These are phyloP conservation scores for Corchorus olitorius DNA, from an alignment of 345 rosid genomes.

Conservation along the genomic window DNA sequence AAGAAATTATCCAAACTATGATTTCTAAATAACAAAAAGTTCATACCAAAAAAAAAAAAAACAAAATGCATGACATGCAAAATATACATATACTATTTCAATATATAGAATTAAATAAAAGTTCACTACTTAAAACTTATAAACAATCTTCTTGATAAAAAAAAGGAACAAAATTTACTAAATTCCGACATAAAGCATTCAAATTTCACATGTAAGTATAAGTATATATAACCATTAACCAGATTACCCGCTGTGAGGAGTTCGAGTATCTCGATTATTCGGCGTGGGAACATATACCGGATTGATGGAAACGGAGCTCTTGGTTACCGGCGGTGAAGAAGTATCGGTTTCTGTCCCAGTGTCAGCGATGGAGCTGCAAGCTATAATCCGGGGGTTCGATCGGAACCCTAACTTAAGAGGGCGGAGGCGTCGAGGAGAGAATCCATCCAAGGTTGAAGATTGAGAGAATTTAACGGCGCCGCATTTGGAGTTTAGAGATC, in stretches of 20 bases:
- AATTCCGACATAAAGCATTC: background rate
- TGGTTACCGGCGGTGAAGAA: slow-evolving; percentile 16
- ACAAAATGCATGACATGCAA: background rate
- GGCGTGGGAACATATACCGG: slow-evolving; percentile 76
- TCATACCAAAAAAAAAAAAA: no score
- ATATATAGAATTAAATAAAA: background rate
- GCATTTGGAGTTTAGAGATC: background rate
- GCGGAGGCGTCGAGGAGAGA: slow-evolving; percentile 12
- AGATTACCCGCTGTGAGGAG: slow-evolving; percentile 94
- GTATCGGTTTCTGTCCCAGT: slow-evolving; percentile 10
- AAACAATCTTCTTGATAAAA: background rate
- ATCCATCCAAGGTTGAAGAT: slow-evolving; percentile 2
- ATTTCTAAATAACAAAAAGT: background rate
- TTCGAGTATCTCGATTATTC: slow-evolving; percentile 61
- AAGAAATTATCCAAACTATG: background rate
- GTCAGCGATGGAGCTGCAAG: slow-evolving; percentile 32
- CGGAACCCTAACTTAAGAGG: slow-evolving; percentile 13
- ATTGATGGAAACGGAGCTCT: slow-evolving; percentile 29
- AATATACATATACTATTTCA: background rate
- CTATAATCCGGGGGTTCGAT: slow-evolving; percentile 28
- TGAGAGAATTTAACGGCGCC: background rate
- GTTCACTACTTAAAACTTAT: background rate
- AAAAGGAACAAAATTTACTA: background rate
- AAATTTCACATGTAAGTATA: background rate
- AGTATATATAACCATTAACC: background rate